Base-by-base conservation (phyloP, 2,329 filamentous ascomycete species). In the Sporothrix protearum region DNA sequence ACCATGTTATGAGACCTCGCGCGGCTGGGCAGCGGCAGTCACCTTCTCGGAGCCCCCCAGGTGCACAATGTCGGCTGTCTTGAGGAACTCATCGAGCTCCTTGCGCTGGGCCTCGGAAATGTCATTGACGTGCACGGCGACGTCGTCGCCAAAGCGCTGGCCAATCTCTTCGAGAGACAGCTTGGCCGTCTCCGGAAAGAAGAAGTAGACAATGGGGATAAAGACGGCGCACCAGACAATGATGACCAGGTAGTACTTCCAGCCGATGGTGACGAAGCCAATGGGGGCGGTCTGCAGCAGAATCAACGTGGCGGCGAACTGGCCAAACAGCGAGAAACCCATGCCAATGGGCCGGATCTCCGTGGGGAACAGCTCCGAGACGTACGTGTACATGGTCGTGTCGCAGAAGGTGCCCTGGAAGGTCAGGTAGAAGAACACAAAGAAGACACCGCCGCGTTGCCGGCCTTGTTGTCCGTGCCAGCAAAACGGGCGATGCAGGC, bases 321-420 rank as follows among this genome's bases (percentile, higher is more conserved):
- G 83, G 3, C 84, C 84, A 69, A 86, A 85, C 0, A 86, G 73
- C 0, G 82, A 84, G 76, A 85, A 84, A 0, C 83, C 84, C 79
- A 85, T 85, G 9, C 84, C 84, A 42, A 85, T 86, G 0, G 84
- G 81, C 1, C 85, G 80, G 36, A 86, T 84, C 69, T 85, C 82
- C 0, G 83, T 85, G 0, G 83, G 80, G 64, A 80, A 81, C 47
- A 81, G 81, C 73, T 82, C 81, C 0, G 79, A 80, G 0, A 80
- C 76, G 68, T 81, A 81, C 16, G 78, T 74, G 71, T 82, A 82
- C 79, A 81, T 81, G 16, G 81, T 81, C 0, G 81, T 81, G 70
- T 82, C 79, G 16, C 79, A 82, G 22, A 79, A 76, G 0, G 80
- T 82, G 9, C 82, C 83, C 72, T 85, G 84, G 74, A 86, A 85